These are phyloP conservation scores for Alternaria viburni DNA, from an alignment of 2,329 filamentous ascomycete species.

Conservation along the genomic window DNA sequence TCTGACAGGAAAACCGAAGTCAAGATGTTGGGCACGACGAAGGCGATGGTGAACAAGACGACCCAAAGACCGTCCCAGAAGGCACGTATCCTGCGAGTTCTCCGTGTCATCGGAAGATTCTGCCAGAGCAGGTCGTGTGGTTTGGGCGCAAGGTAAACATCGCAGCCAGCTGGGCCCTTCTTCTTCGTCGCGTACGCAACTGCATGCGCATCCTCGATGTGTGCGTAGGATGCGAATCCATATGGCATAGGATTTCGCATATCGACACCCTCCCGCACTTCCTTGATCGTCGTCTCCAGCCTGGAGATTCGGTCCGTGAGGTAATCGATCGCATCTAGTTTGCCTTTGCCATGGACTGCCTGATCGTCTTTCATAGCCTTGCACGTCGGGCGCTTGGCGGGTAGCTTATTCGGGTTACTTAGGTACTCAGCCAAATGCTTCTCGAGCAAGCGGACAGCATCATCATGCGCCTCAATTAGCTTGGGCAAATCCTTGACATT, in stretches of 20 bases:
- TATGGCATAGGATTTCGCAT: conserved; percentile 87
- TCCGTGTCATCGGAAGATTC: conserved; percentile 77
- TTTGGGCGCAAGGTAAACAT: conserved; percentile 78
- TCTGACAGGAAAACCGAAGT: conserved; percentile 94
- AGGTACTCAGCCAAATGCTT: conserved; percentile 81
- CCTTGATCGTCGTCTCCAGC: conserved; percentile 82
- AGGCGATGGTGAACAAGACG: conserved; percentile 76
- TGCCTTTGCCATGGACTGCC: conserved; percentile 70
- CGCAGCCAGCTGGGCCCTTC: conserved; percentile 79
- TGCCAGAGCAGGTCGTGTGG: conserved; percentile 96
- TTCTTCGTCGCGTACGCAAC: conserved; percentile 78
- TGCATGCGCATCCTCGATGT: conserved; percentile 84
- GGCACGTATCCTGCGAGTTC: conserved; percentile 71
- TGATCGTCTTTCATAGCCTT: conserved; percentile 76
- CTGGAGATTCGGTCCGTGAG: conserved; percentile 81
- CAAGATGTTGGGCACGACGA: conserved; percentile 89
- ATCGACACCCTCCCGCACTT: conserved; percentile 83
- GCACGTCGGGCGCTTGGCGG: conserved; percentile 76
- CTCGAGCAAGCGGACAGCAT: conserved; percentile 81
- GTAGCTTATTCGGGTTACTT: conserved; percentile 80
- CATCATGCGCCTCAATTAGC: conserved; percentile 81
- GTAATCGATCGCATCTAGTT: conserved; percentile 93
- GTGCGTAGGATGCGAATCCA: conserved; percentile 90
- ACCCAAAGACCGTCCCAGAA: conserved; percentile 87
- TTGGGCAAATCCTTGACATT: conserved; percentile 90